These are phyloP conservation scores for Fraxinus greggii DNA, from an alignment of 305 asterid genomes.

Conservation along the genomic window DNA sequence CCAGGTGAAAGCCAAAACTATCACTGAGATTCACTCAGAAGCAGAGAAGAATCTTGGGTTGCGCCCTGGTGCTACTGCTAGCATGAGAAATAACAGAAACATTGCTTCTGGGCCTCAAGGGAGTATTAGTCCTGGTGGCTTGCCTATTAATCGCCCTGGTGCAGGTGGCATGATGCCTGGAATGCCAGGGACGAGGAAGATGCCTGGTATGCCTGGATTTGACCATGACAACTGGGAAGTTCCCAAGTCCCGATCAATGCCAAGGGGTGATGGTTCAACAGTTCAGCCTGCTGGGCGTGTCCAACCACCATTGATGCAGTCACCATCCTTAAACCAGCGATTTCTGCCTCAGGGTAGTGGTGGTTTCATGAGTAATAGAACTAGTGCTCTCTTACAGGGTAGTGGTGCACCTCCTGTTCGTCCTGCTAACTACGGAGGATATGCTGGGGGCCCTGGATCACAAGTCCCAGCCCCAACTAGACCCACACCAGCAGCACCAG, in stretches of 20 bases:
- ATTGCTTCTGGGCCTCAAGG: conserved; percentile 45
- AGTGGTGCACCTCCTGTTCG: conserved; percentile 29
- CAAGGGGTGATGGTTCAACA: conserved; percentile 48
- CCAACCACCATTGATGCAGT: conserved; percentile 36
- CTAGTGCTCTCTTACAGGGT: conserved; percentile 53
- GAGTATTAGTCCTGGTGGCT: conserved; percentile 49
- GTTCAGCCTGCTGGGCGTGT: conserved; percentile 36
- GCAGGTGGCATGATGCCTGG: conserved; percentile 90
- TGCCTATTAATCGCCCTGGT: conserved; percentile 65
- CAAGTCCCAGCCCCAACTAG: conserved; percentile 15
- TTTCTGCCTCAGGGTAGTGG: conserved; percentile 31
- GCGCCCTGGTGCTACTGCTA: conserved; percentile 55
- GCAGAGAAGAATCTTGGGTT: conserved; percentile 68
- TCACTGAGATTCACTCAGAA: conserved; percentile 71
- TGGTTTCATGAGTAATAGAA: conserved; percentile 36
- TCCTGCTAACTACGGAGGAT: conserved; percentile 21
- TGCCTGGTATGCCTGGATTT: conserved; percentile 76
- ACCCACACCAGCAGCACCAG: conserved; percentile 15
- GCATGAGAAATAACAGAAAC: conserved; percentile 49
- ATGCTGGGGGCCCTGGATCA: conserved; percentile 17
- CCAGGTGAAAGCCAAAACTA: conserved; percentile 75
- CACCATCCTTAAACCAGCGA: conserved; percentile 24
- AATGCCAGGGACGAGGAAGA: conserved; percentile 79
- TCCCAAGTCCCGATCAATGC: conserved; percentile 66
- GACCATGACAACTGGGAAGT: conserved; percentile 79